These are phyloP conservation scores for Pseudogymnoascus sp. DNA, from an alignment of 2,329 filamentous ascomycete species.

Conservation along the genomic window DNA sequence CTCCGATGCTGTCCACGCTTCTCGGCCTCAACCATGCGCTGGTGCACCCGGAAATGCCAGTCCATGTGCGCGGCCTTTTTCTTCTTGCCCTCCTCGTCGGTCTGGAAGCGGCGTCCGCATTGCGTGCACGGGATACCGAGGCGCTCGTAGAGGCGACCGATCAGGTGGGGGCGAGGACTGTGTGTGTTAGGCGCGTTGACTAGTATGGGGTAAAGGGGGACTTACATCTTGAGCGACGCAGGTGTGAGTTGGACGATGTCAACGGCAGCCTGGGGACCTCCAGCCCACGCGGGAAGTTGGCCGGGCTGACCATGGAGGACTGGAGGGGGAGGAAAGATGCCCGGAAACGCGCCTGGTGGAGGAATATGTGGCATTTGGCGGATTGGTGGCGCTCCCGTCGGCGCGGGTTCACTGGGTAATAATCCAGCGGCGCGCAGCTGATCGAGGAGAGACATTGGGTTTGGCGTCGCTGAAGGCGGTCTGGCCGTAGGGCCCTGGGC, in stretches of 20 bases:
- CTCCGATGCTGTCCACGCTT: conserved; percentile 84
- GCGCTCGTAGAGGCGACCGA: conserved; percentile 69
- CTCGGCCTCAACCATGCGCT: conserved; percentile 76
- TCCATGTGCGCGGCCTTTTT: conserved; percentile 91
- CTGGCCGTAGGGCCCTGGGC: conserved; percentile 31
- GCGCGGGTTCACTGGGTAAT: conserved; percentile 41
- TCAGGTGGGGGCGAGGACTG: conserved; percentile 67
- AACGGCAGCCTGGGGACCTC: conserved; percentile 24
- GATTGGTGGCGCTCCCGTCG: conserved; percentile 32
- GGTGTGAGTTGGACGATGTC: conserved; percentile 55
- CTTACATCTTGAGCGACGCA: conserved; percentile 67
- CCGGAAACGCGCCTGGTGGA: neutral
- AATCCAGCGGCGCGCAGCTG: conserved; percentile 63
- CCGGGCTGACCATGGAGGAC: conserved; percentile 14
- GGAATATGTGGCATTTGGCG: conserved; percentile 11
- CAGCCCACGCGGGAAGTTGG: conserved; percentile 21
- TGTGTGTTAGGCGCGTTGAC: conserved; percentile 15
- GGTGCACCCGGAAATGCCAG: conserved; percentile 95
- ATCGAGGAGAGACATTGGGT: conserved; percentile 56
- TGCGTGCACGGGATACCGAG: conserved; percentile 83
- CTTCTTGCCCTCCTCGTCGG: conserved; percentile 68
- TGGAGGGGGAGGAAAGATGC: neutral
- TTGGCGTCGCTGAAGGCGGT: conserved; percentile 32
- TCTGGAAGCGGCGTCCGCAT: conserved; percentile 80
- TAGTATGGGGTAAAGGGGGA: conserved; percentile 15